Base-by-base conservation (phyloP, 768 basidiomycete genomes). In the Tulasnella sp. region DNA sequence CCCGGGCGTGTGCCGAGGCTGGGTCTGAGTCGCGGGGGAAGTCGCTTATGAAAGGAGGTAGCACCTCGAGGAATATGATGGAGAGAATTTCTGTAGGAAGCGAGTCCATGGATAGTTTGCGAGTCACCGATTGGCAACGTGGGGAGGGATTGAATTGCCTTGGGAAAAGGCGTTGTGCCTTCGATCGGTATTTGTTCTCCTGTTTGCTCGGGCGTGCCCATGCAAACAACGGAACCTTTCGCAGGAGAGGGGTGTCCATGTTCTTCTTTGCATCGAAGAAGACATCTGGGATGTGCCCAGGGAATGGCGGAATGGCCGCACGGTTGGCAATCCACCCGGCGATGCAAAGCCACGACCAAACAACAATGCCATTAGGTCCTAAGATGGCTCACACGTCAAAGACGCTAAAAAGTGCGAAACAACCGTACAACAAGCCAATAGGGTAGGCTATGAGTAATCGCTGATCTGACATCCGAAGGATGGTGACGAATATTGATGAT, bases 401-500 rank as follows among this genome's bases (percentile, higher is more conserved):
- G 79, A 97, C 93, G 85, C 94, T 97, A 79, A 98, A 89, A 52
- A 98, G 86, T 19, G 95, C 96, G 84, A 97, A 97, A 85, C 95
- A 97, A 27, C 95, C 95, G 83, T 98, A 99, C 34, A 99, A 87
- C 76, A 99, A 86, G 48, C 94, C 96, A 75, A 99, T 92, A 16
- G 98, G 98, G 86, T 99, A 99, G 81, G 97, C 98, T 56, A 99
- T 96, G 34, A 99, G 90, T 38, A 98, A 87, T 73, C 97, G 89
- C 84, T 99, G 98, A 81, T 97, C 93, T 12, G 95, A 95, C 94
- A 99, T 97, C 81, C 94, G 91, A 75, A 99, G 88, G 52, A 98
- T 96, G 2, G 95, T 93, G 12, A 97, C 95, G 83, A 99, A 99
- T 78, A 99, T 99, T 19, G 92, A 93, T 1, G 95, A 97, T 16